Evolutionary conservation across 208 protist genomes (phyloP), one percentile per base, ranked within the genome.

Genomic region (Leishmania arabica): DNA sequence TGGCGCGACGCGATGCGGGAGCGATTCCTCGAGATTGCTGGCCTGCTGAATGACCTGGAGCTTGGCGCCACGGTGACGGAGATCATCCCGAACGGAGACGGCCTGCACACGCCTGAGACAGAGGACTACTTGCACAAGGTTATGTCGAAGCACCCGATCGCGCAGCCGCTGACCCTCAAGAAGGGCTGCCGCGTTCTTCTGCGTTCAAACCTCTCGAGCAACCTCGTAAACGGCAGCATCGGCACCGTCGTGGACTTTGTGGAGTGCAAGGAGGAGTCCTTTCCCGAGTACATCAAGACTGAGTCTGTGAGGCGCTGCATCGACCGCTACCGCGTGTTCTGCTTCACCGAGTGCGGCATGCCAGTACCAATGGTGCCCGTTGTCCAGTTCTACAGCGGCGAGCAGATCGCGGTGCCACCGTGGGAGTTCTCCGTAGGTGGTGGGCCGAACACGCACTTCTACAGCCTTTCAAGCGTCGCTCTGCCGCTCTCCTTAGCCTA

Each of bases 221-320:
- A 90, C 77, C 84, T 98, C 21, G 95, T 97, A 15, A 97, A 98
- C 79, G 95, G 95, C 76, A 96, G 91, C 86, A 94, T 96, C 85
- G 95, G 95, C 72, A 97, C 92, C 45, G 91, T 98, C 19, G 88
- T 95, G 8, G 93, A 95, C 86, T 95, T 97, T 84, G 86, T 93
- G 19, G 89, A 94, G 81, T 95, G 92, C 81, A 87, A 84, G 71
- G 51, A 85, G 45, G 88, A 94, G 60, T 95, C 88, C 64, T 93
- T 97, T 79, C 89, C 94, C 0, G 80, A 86, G 42, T 90, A 89
- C 81, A 87, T 97, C 75, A 91, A 92, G 72, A 82, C 81, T 6
- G 90, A 92, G 27, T 73, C 68, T 27, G 87, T 97, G 3, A 86
- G 92, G 77, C 85, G 82, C 58, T 91, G 86, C 78, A 94, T 97